A percentile compares a stretch with the other conserved stretches of the same genome.
phyloP scores from a whole-genome alignment of 2,329 filamentous ascomycete genomes.

The Onygenales sp. region DNA sequence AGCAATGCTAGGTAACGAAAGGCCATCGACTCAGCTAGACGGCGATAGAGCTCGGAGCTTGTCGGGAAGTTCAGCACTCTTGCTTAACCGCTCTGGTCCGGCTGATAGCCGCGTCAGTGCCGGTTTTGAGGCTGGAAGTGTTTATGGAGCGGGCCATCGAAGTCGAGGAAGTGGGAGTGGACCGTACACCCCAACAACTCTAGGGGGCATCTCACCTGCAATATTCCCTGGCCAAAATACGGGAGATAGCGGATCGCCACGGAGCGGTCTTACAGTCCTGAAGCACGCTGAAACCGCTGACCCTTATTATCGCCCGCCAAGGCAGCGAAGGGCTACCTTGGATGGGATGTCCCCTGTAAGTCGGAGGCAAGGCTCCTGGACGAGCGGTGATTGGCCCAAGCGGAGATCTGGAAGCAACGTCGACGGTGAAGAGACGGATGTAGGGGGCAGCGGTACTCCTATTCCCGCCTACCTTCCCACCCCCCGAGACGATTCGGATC shows the following conservation, averaged over 20 bases:
- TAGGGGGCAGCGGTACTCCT: slow-evolving; percentile 40
- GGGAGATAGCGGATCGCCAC: slow-evolving; percentile 33
- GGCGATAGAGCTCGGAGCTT: slow-evolving; percentile 48
- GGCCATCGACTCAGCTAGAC: slow-evolving; percentile 49
- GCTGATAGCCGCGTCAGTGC: slow-evolving; percentile 40
- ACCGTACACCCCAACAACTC: slow-evolving; percentile 60
- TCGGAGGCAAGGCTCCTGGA: slow-evolving; percentile 36
- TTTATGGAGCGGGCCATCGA: slow-evolving; percentile 36
- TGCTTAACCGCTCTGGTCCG: slow-evolving; percentile 43
- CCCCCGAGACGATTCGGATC: slow-evolving; percentile 45
- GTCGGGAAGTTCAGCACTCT: slow-evolving; percentile 52
- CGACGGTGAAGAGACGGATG: slow-evolving; percentile 24
- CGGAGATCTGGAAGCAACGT: slow-evolving; percentile 27
- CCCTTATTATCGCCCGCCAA: slow-evolving; percentile 81
- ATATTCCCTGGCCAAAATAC: slow-evolving; percentile 44
- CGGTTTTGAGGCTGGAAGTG: slow-evolving; percentile 44
- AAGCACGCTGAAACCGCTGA: slow-evolving; percentile 51
- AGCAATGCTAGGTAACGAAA: slow-evolving; percentile 63
- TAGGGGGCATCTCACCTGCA: slow-evolving; percentile 57
- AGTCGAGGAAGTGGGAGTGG: slow-evolving; percentile 51
- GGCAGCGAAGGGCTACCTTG: slow-evolving; percentile 58
- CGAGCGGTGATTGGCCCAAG: slow-evolving; percentile 38
- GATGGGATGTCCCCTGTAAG: slow-evolving; percentile 36
- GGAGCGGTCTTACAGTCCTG: slow-evolving; percentile 34
- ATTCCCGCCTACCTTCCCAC: slow-evolving; percentile 45